Evolutionary conservation across 1,284 basidiomycete genomes (phyloP).

Genomic region (Moesziomyces globuligerus): DNA sequence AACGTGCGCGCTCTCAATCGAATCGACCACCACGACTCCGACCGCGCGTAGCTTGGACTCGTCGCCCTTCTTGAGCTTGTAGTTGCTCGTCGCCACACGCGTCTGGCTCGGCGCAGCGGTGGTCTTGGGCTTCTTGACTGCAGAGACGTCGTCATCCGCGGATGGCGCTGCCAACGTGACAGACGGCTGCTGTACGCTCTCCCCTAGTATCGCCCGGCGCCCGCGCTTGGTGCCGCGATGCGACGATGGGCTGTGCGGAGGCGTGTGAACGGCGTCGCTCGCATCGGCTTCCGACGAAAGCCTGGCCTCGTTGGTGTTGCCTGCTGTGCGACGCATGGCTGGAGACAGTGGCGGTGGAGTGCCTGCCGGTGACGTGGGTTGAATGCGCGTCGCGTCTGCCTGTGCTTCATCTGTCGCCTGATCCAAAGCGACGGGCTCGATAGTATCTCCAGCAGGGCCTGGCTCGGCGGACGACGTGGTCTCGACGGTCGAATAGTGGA

Average conservation of each 20-base stretch:
- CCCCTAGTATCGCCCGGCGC: conserved; percentile 16
- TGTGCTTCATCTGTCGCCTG: not conserved
- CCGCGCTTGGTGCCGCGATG: conserved; percentile 25
- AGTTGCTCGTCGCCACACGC: conserved; percentile 32
- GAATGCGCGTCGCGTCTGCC: conserved; percentile 7
- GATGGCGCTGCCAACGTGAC: conserved; percentile 2
- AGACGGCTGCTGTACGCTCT: conserved; percentile 18
- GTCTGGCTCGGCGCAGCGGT: not conserved
- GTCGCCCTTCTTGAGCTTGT: conserved; percentile 34
- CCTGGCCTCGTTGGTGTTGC: not conserved
- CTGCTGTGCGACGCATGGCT: too few relatives aligned
- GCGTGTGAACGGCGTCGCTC: not conserved
- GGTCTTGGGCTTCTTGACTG: conserved; percentile 5
- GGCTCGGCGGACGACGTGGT: conserved; percentile 1
- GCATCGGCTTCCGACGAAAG: not conserved
- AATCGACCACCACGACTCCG: conserved; percentile 32
- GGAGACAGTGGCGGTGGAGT: conserved; percentile 24
- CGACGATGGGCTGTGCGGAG: not conserved
- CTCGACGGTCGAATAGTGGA: conserved; percentile 8
- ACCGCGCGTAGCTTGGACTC: conserved; percentile 22
- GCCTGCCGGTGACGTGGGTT: conserved; percentile 15
- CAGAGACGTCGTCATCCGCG: conserved; percentile 2
- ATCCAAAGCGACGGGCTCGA: not conserved
- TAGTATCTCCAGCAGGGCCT: not conserved
- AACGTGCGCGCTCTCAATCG: conserved; percentile 38